Evolutionary conservation across 2,329 filamentous ascomycete species (phyloP), one percentile per base, ranked within the genome.

Genomic region (Ophiostoma populinum): DNA sequence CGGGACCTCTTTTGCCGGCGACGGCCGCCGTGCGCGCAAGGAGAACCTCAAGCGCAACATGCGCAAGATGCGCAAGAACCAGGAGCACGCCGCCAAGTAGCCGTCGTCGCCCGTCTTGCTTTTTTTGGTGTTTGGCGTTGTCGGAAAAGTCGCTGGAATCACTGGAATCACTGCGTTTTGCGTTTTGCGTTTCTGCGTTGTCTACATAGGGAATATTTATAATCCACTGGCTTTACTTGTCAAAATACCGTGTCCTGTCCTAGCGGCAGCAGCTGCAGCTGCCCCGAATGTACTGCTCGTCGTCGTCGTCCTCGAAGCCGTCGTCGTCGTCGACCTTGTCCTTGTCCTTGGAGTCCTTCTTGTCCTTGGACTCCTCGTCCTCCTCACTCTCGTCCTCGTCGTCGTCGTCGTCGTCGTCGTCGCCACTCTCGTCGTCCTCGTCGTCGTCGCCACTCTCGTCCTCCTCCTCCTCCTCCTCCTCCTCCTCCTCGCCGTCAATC

Each of bases 31-130:
- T 50, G 75, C 64, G 55, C 67, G 70, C 36, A 67, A 70, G 48
- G 82, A 87, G 57, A 67, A 64, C 45, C 69, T 80, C 47, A 74
- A 71, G 55, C 63, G 74, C 45, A 82, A 80, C 53, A 75, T 80
- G 56, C 61, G 75, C 45, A 67, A 68, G 57, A 69, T 72, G 70
- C 65, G 74, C 49, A 70, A 68, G 49, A 83, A 83, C 50, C 59
- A 68, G 49, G 62, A 64, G 47, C 62, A 62, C 44, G 55, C 56
- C 12, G 48, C 41, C 29, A 47, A 46, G 42, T 17, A 27, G 9
- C 32, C 7, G 12, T 9, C 7, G 5, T 24, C 15, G 17, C n/a
- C n/a, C n/a, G n/a, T 34, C 1, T 34, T 12, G 11, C 11, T 20
- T 2, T 30, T 19, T 18, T 18, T 20, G 24, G 21, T 19, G 17